Conservation (phyloP, 352 stramenopile species). For the Globisporangium okanoganense region DNA sequence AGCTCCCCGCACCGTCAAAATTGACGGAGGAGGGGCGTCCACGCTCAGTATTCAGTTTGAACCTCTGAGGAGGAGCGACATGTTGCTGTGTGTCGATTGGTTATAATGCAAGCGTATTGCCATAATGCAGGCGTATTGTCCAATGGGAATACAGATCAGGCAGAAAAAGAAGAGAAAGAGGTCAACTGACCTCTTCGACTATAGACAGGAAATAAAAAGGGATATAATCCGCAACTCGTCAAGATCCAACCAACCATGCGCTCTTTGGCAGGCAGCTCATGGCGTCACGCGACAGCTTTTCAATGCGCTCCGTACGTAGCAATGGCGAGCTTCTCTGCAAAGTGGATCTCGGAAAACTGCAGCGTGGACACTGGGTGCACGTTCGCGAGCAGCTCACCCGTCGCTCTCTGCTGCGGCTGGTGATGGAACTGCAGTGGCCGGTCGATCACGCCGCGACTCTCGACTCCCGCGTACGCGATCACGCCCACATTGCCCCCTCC, state of each 20-base stretch:
- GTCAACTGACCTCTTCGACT: neutral
- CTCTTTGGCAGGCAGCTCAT: neutral
- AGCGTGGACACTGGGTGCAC: conserved; percentile 53
- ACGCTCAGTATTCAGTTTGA: neutral
- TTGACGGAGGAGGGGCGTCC: conserved; percentile 18
- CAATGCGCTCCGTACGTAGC: conserved; percentile 36
- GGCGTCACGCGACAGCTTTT: neutral
- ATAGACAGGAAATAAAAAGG: neutral
- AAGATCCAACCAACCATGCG: neutral
- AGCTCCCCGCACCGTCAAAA: conserved; percentile 1
- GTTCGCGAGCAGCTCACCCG: conserved; percentile 26
- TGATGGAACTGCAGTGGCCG: conserved; percentile 46
- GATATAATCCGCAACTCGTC: neutral
- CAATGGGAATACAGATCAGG: neutral
- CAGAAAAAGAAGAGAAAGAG: no score
- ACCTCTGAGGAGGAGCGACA: conserved; percentile 5
- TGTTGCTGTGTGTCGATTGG: conserved; percentile 1
- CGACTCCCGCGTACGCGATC: conserved; percentile 47
- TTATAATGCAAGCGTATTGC: neutral
- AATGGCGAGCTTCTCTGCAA: conserved; percentile 59
- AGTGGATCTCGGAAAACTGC: conserved; percentile 53
- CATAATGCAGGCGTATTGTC: no score
- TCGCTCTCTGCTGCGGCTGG: conserved; percentile 10
- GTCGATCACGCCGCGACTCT: conserved; percentile 42
- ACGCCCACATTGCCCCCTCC: conserved; percentile 36